phyloP scores from a whole-genome alignment of 352 stramenopile genomes.

The Phytopythium mirpurense region DNA sequence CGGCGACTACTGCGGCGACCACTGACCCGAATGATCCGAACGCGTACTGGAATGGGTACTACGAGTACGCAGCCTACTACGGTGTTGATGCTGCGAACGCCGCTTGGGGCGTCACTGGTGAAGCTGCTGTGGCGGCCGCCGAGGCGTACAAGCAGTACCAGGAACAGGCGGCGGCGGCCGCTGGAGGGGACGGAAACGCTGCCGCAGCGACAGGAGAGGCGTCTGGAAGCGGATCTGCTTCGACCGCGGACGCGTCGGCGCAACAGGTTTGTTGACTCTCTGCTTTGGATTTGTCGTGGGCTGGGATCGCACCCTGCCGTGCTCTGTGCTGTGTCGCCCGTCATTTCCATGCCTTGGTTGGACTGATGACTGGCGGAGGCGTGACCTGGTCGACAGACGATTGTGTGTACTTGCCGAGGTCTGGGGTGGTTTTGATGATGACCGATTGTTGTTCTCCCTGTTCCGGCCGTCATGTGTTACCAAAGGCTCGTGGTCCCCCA shows the following conservation, averaged over 20 bases:
- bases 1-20: slow-evolving; percentile 32
- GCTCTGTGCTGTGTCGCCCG: slow-evolving; percentile 5
- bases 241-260: slow-evolving; percentile 14
- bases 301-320: not conserved
- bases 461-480: slow-evolving; percentile 15
- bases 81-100: slow-evolving; percentile 80
- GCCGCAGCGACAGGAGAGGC: slow-evolving; percentile 10
- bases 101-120: slow-evolving; percentile 79
- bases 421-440: slow-evolving; percentile 32
- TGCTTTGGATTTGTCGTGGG: slow-evolving; percentile 22
- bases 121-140: slow-evolving; percentile 58
- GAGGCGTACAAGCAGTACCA: slow-evolving; percentile 74
- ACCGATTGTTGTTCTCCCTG: slow-evolving; percentile 25
- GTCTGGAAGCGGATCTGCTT: slow-evolving; percentile 9
- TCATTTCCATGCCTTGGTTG: slow-evolving; percentile 3
- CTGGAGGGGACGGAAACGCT: slow-evolving; percentile 13
- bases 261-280: slow-evolving; percentile 66
- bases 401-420: slow-evolving; percentile 19
- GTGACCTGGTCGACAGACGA: not conserved
- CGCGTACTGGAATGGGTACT: slow-evolving; percentile 87
- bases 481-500: slow-evolving; percentile 62
- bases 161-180: slow-evolving; percentile 36
- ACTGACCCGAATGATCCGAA: slow-evolving; percentile 84
- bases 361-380: slow-evolving; percentile 8
- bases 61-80: slow-evolving; percentile 88